These are phyloP conservation scores for Bassia scoparia DNA, from an alignment of 148 eudicot genomes.

Conservation along the genomic window DNA sequence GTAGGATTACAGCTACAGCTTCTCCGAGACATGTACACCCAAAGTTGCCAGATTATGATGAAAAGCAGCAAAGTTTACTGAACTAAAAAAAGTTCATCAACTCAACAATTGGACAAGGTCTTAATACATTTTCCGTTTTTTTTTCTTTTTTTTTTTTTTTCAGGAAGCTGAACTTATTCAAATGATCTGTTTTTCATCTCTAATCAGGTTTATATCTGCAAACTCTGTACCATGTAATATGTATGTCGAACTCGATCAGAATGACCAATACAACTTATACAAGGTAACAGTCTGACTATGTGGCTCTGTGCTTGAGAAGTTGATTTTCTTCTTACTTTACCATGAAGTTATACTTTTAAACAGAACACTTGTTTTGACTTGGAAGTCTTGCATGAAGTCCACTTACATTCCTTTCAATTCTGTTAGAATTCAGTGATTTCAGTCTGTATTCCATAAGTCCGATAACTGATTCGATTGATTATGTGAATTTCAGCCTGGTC, in stretches of 20 bases:
- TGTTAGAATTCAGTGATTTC: neutral
- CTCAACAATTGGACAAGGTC: constrained; percentile 12
- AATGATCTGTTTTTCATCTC: neutral
- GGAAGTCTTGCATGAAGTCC: neutral
- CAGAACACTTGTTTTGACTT: neutral
- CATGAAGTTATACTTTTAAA: neutral
- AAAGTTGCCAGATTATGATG: constrained; percentile 76
- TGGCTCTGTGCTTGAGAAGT: neutral
- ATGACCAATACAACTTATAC: neutral
- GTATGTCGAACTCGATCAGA: neutral
- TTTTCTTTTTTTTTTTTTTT: too few relatives aligned
- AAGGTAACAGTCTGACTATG: too few relatives aligned
- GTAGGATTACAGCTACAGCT: constrained; percentile 10
- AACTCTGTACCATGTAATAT: neutral
- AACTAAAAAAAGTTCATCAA: constrained; percentile 49
- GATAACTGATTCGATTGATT: neutral
- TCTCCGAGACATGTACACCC: constrained; percentile 63
- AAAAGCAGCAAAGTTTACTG: constrained; percentile 50
- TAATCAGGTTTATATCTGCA: neutral
- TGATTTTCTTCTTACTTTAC: neutral
- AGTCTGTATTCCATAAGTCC: neutral
- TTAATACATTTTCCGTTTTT: neutral
- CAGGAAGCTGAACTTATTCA: too few relatives aligned
- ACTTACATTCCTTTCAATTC: too few relatives aligned
- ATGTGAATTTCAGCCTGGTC: neutral